Evolutionary conservation across 805 yeast species (phyloP).

Genomic region (Soucietia sequanensis): DNA sequence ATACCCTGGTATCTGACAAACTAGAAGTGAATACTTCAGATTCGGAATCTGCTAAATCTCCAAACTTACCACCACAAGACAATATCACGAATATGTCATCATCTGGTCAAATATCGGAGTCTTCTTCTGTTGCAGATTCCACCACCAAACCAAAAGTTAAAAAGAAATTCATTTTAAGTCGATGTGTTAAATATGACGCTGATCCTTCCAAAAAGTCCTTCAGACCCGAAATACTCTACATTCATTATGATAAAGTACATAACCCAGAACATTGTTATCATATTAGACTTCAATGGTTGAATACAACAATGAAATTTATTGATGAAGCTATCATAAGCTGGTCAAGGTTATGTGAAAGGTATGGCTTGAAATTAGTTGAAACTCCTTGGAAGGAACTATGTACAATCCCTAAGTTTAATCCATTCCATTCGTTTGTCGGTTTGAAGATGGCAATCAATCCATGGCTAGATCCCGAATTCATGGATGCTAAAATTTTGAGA

Average conservation of each 20-base stretch:
- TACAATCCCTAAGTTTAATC: conserved; percentile 71
- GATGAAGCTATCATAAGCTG: conserved; percentile 46
- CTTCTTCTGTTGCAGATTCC: conserved; percentile 25
- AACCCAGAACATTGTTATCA: conserved; percentile 96
- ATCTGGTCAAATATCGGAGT: conserved; percentile 15
- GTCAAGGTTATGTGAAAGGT: conserved; percentile 80
- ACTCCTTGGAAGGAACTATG: conserved; percentile 89
- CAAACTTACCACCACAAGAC: conserved; percentile 16
- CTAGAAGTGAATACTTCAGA: conserved; percentile 23
- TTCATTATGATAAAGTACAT: conserved; percentile 89
- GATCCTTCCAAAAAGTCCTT: conserved; percentile 73
- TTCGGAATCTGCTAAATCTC: conserved; percentile 26
- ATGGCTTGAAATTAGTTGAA: conserved; percentile 76
- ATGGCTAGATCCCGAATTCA: conserved; percentile 59
- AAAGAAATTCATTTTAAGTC: conserved; percentile 58
- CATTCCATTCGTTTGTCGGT: conserved; percentile 84
- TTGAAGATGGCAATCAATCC: conserved; percentile 69
- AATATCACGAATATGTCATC: conserved; percentile 16
- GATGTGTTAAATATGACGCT: conserved; percentile 64
- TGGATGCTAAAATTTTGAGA: conserved; percentile 35
- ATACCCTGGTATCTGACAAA: conserved; percentile 4
- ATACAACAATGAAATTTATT: conserved; percentile 71
- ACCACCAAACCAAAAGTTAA: conserved; percentile 16
- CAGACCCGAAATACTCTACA: conserved; percentile 73
- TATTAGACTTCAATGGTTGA: conserved; percentile 88